These are phyloP conservation scores for Mortierella sp. DNA, from an alignment of 371 early-diverging fungal species.

Conservation along the genomic window DNA sequence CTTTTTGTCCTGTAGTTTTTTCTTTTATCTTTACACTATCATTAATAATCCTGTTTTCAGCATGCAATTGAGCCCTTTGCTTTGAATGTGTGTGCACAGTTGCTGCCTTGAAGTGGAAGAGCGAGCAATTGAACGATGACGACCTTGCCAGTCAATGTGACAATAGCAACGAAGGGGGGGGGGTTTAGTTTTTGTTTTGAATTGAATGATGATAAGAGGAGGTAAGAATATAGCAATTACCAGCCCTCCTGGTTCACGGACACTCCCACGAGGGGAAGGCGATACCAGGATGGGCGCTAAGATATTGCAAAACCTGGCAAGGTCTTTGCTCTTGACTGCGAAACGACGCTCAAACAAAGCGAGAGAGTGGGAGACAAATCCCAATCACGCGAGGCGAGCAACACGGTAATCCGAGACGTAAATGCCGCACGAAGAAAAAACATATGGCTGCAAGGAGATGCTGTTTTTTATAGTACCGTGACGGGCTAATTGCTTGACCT, in stretches of 20 bases:
- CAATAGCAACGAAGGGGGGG: no score
- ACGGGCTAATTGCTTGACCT: not conserved
- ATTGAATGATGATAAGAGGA: constrained; percentile 2
- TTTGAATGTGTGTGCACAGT: no score
- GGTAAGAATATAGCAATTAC: constrained; percentile 48
- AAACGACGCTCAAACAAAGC: constrained; percentile 58
- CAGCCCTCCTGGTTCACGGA: constrained; percentile 42
- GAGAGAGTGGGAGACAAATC: constrained; percentile 59
- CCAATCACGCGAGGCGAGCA: constrained; percentile 60
- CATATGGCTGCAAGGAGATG: not conserved
- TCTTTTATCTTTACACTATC: constrained; percentile 6
- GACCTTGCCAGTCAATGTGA: no score
- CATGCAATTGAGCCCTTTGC: not conserved
- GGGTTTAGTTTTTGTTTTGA: not conserved
- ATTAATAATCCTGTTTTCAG: not conserved
- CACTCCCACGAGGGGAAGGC: constrained; percentile 20
- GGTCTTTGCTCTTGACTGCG: constrained; percentile 58
- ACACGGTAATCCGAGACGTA: constrained; percentile 58
- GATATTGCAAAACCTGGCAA: constrained; percentile 58
- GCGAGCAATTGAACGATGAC: no score
- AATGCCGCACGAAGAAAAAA: constrained; percentile 57
- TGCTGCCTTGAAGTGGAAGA: no score
- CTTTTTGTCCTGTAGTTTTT: constrained; percentile 6
- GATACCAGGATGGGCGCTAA: constrained; percentile 51
- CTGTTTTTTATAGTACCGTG: constrained; percentile 9